Conservation (phyloP, 148 eudicot species). For the Rhododendron molle region DNA sequence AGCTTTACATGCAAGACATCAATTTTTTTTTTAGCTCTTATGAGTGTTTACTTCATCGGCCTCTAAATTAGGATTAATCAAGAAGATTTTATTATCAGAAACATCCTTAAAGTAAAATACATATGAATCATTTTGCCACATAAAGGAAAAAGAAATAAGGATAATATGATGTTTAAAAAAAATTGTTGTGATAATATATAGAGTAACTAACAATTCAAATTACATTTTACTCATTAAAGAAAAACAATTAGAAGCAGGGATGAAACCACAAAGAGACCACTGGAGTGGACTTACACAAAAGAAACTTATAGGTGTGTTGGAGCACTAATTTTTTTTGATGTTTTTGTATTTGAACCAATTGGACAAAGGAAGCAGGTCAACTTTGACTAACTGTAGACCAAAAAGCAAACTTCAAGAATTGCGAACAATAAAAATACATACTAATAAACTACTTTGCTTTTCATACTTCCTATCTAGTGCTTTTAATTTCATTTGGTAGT, state of each 20-base stretch:
- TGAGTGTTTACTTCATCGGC: background rate
- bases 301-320: background rate
- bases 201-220: background rate
- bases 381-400: background rate
- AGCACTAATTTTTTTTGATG: background rate
- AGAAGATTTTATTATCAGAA: background rate
- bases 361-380: background rate
- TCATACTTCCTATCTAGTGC: background rate
- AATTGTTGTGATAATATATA: background rate
- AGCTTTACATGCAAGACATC: background rate
- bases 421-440: background rate
- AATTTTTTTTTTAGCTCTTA: background rate
- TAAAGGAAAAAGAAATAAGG: background rate
- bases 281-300: background rate
- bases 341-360: background rate
- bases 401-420: background rate
- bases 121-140: background rate
- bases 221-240: background rate
- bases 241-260: conserved; percentile 1
- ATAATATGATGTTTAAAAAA: no score
- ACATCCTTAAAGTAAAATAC: background rate
- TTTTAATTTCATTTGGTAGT: background rate
- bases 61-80: background rate
- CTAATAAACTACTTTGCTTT: background rate
- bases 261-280: background rate